These are phyloP conservation scores for Cladophialophora psammophila DNA, from an alignment of 2,329 filamentous ascomycete genomes.

Conservation along the genomic window DNA sequence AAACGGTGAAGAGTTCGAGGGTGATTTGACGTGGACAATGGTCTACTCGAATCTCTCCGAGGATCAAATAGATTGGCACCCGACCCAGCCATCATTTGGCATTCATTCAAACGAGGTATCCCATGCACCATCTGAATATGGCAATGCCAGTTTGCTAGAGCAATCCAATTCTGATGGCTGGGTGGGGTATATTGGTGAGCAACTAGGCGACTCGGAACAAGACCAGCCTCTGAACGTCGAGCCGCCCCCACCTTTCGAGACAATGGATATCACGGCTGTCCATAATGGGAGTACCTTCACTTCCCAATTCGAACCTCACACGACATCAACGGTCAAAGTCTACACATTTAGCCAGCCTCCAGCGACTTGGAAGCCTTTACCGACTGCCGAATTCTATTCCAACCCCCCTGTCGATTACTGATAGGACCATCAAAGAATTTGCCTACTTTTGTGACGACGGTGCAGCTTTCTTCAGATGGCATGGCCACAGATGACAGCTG, in stretches of 20 bases:
- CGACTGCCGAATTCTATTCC: background rate
- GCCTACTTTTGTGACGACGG: background rate
- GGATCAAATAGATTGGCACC: conserved; percentile 30
- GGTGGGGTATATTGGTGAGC: background rate
- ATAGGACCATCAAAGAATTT: background rate
- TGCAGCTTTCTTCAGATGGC: background rate
- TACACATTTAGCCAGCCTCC: background rate
- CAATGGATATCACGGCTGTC: background rate
- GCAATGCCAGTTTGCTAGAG: conserved; percentile 7
- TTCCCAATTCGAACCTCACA: background rate
- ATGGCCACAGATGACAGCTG: background rate
- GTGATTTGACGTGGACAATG: conserved; percentile 38
- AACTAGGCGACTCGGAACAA: background rate
- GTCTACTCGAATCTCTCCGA: conserved; percentile 26
- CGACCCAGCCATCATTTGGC: conserved; percentile 30
- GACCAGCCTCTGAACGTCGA: background rate
- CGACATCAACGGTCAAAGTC: background rate
- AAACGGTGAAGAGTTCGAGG: conserved; percentile 34
- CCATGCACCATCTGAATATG: conserved; percentile 7
- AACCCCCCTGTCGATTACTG: background rate
- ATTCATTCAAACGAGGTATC: conserved; percentile 23
- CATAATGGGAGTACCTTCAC: background rate
- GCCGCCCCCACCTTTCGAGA: background rate
- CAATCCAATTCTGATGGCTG: conserved; percentile 9
- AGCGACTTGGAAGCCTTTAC: background rate